phyloP scores from a whole-genome alignment of 1,284 basidiomycete genomes.

The Uromyces viciae-fabae region DNA sequence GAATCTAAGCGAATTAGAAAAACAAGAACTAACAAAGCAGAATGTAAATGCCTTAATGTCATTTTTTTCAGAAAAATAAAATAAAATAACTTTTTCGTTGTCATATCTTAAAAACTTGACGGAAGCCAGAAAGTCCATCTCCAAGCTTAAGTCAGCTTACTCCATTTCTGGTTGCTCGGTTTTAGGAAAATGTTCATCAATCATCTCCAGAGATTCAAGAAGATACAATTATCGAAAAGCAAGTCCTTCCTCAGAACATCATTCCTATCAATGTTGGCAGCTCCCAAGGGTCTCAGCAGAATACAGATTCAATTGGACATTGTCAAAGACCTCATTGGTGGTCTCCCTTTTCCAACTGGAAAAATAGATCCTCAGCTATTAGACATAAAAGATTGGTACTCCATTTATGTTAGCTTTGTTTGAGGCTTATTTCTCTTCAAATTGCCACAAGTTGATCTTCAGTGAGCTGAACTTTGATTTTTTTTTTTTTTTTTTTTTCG shows the following conservation, averaged over 20 bases:
- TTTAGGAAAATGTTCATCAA: background rate
- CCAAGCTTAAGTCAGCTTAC: background rate
- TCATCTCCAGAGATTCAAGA: slow-evolving; percentile 1
- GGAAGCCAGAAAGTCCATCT: background rate
- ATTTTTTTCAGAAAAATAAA: background rate
- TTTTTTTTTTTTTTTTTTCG: too few species aligned
- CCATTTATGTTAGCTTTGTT: slow-evolving; percentile 3
- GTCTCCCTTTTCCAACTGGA: background rate
- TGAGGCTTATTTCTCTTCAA: background rate
- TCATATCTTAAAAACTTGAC: background rate
- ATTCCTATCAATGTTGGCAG: background rate
- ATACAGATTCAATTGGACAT: background rate
- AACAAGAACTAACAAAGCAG: background rate
- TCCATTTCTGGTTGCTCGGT: background rate
- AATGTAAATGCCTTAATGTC: background rate
- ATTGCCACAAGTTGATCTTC: background rate
- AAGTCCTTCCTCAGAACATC: background rate
- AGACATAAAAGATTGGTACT: background rate
- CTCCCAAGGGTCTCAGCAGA: background rate
- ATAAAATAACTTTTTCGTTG: background rate
- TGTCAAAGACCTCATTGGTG: background rate
- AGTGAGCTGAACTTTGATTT: background rate
- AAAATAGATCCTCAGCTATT: slow-evolving; percentile 1
- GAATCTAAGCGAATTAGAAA: slow-evolving; percentile 14
- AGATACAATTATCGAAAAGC: background rate